Evolutionary conservation across 345 rosid species (phyloP).

Genomic region (Murraya paniculata): DNA sequence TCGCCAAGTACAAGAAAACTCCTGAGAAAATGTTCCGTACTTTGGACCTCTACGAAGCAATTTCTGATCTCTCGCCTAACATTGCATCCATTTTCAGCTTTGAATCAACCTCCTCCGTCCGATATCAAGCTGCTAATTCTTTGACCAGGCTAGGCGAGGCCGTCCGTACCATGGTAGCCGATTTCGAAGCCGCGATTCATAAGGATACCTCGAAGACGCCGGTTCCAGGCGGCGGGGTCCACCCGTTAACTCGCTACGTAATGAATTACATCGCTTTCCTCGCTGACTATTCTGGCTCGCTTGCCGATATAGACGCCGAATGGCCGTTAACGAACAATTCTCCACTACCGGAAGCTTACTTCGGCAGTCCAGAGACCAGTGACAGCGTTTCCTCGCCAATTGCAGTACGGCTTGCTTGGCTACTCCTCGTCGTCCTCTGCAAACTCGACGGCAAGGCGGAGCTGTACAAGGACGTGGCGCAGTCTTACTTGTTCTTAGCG

Average conservation of each 20-base stretch:
- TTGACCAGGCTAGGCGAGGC: slow-evolving; percentile 46
- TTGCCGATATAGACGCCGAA: slow-evolving; percentile 56
- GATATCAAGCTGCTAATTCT: slow-evolving; percentile 41
- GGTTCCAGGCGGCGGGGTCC: slow-evolving; percentile 69
- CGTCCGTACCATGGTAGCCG: slow-evolving; percentile 42
- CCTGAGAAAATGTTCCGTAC: slow-evolving; percentile 70
- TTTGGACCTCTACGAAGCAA: slow-evolving; percentile 60
- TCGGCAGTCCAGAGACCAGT: slow-evolving; percentile 23
- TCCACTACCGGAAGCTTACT: slow-evolving; percentile 45
- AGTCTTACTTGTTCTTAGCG: slow-evolving; percentile 70
- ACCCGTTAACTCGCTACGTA: slow-evolving; percentile 73
- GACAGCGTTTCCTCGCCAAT: slow-evolving; percentile 37
- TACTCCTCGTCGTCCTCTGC: slow-evolving; percentile 63
- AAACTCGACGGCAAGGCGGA: slow-evolving; percentile 70
- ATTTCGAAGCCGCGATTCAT: slow-evolving; percentile 56
- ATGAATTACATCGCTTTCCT: slow-evolving; percentile 77
- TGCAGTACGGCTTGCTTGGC: slow-evolving; percentile 53
- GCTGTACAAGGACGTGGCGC: slow-evolving; percentile 53
- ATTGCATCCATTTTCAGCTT: slow-evolving; percentile 50
- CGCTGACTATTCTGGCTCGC: slow-evolving; percentile 51
- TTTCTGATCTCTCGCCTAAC: slow-evolving; percentile 45
- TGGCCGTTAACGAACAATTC: slow-evolving; percentile 38
- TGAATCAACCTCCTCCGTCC: slow-evolving; percentile 42
- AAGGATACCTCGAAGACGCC: slow-evolving; percentile 51
- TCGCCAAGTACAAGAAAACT: slow-evolving; percentile 61